A percentile compares a stretch with the other conserved stretches of the same genome.
Evolutionary conservation across 306 rosid species (phyloP).

Genomic region (Prunus padus): DNA sequence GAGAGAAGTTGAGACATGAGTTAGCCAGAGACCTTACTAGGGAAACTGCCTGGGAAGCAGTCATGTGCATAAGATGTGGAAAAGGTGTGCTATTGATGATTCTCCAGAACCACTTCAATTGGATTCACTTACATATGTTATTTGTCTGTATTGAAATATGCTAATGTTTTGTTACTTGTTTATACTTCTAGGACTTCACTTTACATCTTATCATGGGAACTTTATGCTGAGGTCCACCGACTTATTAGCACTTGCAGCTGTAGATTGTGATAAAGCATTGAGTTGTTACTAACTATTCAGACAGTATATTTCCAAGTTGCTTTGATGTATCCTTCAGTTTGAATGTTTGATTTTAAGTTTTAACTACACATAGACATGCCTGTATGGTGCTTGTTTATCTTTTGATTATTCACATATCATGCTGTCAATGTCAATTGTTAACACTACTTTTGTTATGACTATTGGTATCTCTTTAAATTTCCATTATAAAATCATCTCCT

Average conservation of each 20-base stretch:
- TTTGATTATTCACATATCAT: not conserved
- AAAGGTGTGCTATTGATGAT: conserved; percentile 60
- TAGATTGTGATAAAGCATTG: conserved; percentile 99
- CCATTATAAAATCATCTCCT: not conserved
- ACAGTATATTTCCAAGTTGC: conserved; percentile 98
- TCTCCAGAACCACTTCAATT: not conserved
- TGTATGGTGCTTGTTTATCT: conserved; percentile 5
- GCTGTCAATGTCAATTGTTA: not conserved
- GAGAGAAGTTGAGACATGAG: conserved; percentile 87
- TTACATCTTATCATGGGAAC: conserved; percentile 89
- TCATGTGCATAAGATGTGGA: conserved; percentile 91
- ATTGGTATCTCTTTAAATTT: not conserved
- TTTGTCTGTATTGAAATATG: conserved; percentile 12
- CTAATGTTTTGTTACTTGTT: conserved; percentile 23
- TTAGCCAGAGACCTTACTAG: conserved; percentile 89
- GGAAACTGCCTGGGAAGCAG: conserved; percentile 99
- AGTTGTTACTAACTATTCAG: conserved; percentile 81
- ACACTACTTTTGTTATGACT: conserved; percentile 1
- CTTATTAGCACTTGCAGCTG: conserved; percentile 96
- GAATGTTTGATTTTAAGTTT: not conserved
- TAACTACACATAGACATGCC: not conserved
- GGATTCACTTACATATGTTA: not conserved
- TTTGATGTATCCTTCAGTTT: conserved; percentile 82
- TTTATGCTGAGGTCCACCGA: conserved; percentile 97
- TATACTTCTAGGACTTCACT: conserved; percentile 72